Percentiles rank a stretch among this genome's conserved stretches.
phyloP scores from a whole-genome alignment of 73 alveolate genomes.

The Paramecium sonneborni region DNA sequence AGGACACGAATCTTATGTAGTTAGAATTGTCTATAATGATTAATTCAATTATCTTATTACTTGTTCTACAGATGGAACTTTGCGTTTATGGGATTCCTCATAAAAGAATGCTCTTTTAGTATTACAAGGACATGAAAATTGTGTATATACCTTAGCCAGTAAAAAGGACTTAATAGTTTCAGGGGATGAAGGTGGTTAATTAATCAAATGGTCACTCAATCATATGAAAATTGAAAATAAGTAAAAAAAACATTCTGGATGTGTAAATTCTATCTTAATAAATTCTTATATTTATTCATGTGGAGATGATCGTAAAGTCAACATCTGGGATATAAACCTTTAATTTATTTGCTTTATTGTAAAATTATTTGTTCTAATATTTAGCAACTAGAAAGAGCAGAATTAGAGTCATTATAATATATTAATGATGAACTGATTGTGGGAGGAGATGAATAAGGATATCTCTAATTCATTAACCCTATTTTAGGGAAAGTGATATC shows the following conservation, averaged over 20 bases:
- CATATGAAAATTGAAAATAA: not conserved
- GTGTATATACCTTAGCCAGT: slow-evolving; percentile 37
- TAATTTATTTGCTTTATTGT: not conserved
- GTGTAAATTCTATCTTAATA: slow-evolving; percentile 37
- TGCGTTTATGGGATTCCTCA: slow-evolving; percentile 1
- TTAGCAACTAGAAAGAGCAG: not conserved
- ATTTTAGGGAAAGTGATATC: not conserved
- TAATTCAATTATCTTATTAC: not conserved
- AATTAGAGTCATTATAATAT: slow-evolving; percentile 4
- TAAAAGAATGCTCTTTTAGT: not conserved
- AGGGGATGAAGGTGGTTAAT: slow-evolving; percentile 51
- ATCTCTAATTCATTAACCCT: not conserved
- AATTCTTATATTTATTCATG: not conserved
- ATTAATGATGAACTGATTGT: slow-evolving; percentile 5
- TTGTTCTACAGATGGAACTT: slow-evolving; percentile 39
- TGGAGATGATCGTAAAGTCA: slow-evolving; percentile 29
- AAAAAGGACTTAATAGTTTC: not conserved
- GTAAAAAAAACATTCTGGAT: not conserved
- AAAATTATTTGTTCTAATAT: not conserved
- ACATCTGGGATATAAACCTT: not conserved
- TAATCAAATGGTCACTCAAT: not conserved
- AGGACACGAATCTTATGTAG: slow-evolving; percentile 47
- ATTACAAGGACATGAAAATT: slow-evolving; percentile 24
- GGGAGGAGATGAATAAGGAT: slow-evolving; percentile 46
- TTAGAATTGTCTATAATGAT: slow-evolving; percentile 23